phyloP scores from a whole-genome alignment of 2,329 filamentous ascomycete species.

The Colletotrichum tabaci region DNA sequence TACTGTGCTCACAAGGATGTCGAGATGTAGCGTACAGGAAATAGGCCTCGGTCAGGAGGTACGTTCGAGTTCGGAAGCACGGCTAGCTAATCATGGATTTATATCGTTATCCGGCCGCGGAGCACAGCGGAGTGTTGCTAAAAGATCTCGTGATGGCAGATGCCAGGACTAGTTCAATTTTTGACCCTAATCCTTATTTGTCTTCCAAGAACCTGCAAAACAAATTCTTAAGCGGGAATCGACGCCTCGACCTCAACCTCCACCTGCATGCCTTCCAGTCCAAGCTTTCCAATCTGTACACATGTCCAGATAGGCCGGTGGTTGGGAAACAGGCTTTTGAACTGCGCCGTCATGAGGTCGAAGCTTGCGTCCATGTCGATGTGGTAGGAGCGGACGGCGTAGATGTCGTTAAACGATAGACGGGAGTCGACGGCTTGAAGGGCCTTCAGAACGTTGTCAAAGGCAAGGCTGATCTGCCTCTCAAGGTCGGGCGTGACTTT shows the following conservation, averaged over 20 bases:
- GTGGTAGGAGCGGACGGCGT: conserved; percentile 47
- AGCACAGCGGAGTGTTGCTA: no score
- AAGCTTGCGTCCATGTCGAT: conserved; percentile 48
- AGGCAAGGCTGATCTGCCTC: conserved; percentile 58
- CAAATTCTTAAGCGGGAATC: conserved; percentile 3
- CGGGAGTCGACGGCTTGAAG: conserved; percentile 45
- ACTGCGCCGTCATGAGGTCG: conserved; percentile 59
- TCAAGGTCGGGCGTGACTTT: conserved; percentile 46
- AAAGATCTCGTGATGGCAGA: no score
- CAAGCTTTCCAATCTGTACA: conserved; percentile 65
- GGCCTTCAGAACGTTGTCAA: conserved; percentile 47
- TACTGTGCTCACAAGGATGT: no score
- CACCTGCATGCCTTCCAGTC: conserved; percentile 65
- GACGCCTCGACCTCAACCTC: conserved; percentile 70
- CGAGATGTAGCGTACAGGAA: no score
- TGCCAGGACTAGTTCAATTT: no score
- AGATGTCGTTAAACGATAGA: conserved; percentile 52
- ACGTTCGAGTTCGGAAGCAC: no score
- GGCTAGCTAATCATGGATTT: no score
- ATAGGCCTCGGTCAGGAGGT: no score
- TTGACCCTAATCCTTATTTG: no score
- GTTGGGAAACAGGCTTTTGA: conserved; percentile 65
- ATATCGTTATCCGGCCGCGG: no score
- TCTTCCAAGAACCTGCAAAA: no score
- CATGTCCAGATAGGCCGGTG: conserved; percentile 69